These are phyloP conservation scores for Phytophthora fragariaefolia DNA, from an alignment of 352 stramenopile genomes.

Conservation along the genomic window DNA sequence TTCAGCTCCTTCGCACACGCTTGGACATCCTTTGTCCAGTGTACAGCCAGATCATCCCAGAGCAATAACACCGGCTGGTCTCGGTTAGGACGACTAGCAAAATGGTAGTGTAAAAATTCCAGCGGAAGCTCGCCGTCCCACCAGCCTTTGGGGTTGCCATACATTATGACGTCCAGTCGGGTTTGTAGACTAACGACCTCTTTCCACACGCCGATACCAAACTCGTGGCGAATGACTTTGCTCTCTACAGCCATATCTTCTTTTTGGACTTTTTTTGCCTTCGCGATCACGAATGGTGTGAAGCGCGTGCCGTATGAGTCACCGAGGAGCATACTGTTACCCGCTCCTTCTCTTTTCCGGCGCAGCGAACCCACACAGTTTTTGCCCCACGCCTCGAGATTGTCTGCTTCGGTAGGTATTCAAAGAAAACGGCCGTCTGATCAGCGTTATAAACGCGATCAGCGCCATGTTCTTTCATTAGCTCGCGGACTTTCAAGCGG, in stretches of 20 bases:
- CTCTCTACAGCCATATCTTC: not conserved
- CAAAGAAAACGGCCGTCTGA: slow-evolving; percentile 37
- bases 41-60: slow-evolving; percentile 37
- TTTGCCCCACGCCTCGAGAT: slow-evolving; percentile 26
- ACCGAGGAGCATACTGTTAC: slow-evolving; percentile 33
- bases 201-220: slow-evolving; percentile 33
- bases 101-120: slow-evolving; percentile 24
- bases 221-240: slow-evolving; percentile 18
- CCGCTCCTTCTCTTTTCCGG: slow-evolving; percentile 27
- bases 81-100: slow-evolving; percentile 15
- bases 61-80: slow-evolving; percentile 30
- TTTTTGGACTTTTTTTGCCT: slow-evolving; percentile 5
- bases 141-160: slow-evolving; percentile 35
- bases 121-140: slow-evolving; percentile 31
- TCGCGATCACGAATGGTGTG: slow-evolving; percentile 29
- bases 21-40: slow-evolving; percentile 36
- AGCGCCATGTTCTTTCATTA: slow-evolving; percentile 18
- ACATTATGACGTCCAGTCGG: slow-evolving; percentile 13
- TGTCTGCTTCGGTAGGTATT: slow-evolving; percentile 41
- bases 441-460: slow-evolving; percentile 37
- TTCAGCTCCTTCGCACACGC: slow-evolving; percentile 29
- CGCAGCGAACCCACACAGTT: slow-evolving; percentile 34
- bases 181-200: slow-evolving; percentile 17
- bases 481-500: not conserved
- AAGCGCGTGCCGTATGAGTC: slow-evolving; percentile 21